Percentiles rank a stretch among this genome's conserved stretches.
Evolutionary conservation across 2,329 filamentous ascomycete genomes (phyloP).

Genomic region (Phialocephala sp.): DNA sequence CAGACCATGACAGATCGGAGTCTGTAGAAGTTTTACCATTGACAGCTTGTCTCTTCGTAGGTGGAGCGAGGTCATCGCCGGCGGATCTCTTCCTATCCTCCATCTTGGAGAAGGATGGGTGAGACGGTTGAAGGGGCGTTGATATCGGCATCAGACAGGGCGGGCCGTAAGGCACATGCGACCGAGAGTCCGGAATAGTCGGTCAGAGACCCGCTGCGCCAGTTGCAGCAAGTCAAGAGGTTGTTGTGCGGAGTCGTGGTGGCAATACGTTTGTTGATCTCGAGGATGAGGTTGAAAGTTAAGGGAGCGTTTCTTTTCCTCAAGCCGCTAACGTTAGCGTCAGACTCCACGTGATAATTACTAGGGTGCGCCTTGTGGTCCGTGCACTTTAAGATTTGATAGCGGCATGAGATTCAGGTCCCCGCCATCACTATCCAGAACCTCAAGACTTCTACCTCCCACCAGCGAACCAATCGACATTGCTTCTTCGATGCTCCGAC

Average conservation of each 20-base stretch:
- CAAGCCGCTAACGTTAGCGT: background rate
- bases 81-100: constrained; percentile 99
- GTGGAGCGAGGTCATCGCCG: constrained; percentile 84
- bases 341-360: too few species aligned
- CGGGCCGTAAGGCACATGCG: constrained; percentile 44
- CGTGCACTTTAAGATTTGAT: background rate
- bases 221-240: constrained; percentile 28
- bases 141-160: constrained; percentile 80
- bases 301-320: constrained; percentile 7
- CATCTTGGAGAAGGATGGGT: constrained; percentile 91
- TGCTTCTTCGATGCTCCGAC: background rate
- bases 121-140: constrained; percentile 71
- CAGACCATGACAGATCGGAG: constrained; percentile 72
- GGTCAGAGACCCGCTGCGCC: constrained; percentile 22
- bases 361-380: too few species aligned
- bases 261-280: constrained; percentile 18
- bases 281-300: constrained; percentile 17
- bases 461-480: background rate
- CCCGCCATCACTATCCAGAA: constrained; percentile 1
- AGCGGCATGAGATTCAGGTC: background rate
- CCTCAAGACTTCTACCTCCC: background rate
- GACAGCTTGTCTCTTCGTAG: constrained; percentile 88
- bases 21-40: constrained; percentile 77
- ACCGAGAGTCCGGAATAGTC: constrained; percentile 39
- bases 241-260: constrained; percentile 23